phyloP scores from a whole-genome alignment of 2,329 filamentous ascomycete species.

The Pestalotiopsis sp. region DNA sequence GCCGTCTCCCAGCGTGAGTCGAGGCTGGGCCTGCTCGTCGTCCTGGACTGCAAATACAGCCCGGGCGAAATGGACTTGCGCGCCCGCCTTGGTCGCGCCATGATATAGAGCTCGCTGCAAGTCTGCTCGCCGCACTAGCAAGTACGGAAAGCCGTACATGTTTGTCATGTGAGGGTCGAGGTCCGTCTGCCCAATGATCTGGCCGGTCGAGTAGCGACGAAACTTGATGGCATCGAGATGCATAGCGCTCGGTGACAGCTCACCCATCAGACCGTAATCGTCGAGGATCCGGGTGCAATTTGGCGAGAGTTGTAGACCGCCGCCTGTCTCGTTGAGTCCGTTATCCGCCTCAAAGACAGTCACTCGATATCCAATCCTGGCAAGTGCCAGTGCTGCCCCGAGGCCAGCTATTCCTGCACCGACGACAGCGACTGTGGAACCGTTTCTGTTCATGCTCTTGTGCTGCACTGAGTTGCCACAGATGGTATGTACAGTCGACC shows the following conservation, averaged over 20 bases:
- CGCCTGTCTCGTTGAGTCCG: not conserved
- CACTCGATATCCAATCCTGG: not conserved
- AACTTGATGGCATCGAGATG: not conserved
- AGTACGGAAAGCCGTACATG: not conserved
- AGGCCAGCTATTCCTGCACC: constrained; percentile 6
- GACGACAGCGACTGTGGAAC: not conserved
- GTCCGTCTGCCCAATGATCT: not conserved
- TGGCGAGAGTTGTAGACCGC: not conserved
- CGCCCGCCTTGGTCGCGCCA: not conserved
- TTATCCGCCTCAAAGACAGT: not conserved
- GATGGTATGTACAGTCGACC: too few species aligned
- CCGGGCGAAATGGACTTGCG: not conserved
- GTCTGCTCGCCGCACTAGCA: not conserved
- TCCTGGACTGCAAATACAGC: not conserved
- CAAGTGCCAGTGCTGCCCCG: not conserved
- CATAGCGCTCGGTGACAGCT: not conserved
- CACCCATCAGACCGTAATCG: not conserved
- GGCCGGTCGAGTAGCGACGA: not conserved
- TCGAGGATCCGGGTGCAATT: not conserved
- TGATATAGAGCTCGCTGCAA: not conserved
- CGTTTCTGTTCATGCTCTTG: not conserved
- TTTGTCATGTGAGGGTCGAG: not conserved
- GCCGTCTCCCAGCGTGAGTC: not conserved
- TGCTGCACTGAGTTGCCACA: not conserved
- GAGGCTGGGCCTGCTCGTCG: not conserved